These are phyloP conservation scores for Clitocybe nebularis DNA, from an alignment of 1,284 basidiomycete species.

Conservation along the genomic window DNA sequence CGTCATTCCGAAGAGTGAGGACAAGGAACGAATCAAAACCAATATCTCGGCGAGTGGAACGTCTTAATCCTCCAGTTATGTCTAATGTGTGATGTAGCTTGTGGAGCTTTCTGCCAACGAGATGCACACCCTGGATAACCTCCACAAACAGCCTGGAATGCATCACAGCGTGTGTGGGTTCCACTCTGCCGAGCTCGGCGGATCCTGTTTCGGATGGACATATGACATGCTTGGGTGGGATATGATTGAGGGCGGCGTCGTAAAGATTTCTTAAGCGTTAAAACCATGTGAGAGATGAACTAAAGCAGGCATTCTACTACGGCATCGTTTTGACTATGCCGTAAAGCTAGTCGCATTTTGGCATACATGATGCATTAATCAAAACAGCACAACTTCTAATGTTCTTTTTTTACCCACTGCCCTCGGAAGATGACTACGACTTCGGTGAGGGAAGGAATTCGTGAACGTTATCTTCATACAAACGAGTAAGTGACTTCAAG, in stretches of 20 bases:
- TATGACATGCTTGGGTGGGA: constrained; percentile 49
- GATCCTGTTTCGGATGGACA: constrained; percentile 44
- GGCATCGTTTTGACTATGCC: too few species aligned
- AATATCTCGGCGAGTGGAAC: constrained; percentile 37
- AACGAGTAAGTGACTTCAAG: too few species aligned
- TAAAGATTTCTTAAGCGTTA: too few species aligned
- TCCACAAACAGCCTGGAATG: constrained; percentile 44
- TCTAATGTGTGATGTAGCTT: constrained; percentile 25
- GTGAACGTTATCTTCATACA: too few species aligned
- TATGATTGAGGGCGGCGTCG: constrained; percentile 36
- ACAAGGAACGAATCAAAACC: constrained; percentile 39
- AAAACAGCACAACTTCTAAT: too few species aligned
- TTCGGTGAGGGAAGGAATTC: too few species aligned
- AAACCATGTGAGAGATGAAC: too few species aligned
- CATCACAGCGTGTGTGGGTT: constrained; percentile 26
- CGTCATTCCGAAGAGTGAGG: constrained; percentile 49
- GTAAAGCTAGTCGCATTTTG: too few species aligned
- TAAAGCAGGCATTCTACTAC: too few species aligned
- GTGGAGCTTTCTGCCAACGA: constrained; percentile 34
- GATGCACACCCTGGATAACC: constrained; percentile 31
- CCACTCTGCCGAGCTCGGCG: constrained; percentile 32
- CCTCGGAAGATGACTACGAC: too few species aligned
- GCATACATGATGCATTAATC: too few species aligned
- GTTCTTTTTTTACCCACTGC: too few species aligned
- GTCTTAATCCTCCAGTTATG: background rate